phyloP scores from a whole-genome alignment of 805 yeast genomes.

The Myxozyma vanderwaltii region DNA sequence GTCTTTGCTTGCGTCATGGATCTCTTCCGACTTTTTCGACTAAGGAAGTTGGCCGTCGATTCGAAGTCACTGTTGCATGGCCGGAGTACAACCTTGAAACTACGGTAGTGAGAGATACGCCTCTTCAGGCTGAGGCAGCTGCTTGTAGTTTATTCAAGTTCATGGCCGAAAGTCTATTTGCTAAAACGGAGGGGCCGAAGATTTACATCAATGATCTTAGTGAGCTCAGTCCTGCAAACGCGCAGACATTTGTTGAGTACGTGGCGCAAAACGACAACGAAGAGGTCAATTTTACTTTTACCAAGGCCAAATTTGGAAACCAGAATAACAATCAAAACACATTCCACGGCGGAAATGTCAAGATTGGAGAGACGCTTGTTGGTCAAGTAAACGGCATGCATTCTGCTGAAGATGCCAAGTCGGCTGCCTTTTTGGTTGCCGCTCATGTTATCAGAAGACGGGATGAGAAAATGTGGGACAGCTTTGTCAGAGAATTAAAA shows the following conservation, averaged over 20 bases:
- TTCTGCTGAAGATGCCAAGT: constrained; percentile 6
- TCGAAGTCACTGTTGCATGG: constrained; percentile 17
- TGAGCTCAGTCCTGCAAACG: constrained; percentile 22
- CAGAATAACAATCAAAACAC: no score
- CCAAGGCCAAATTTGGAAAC: background rate
- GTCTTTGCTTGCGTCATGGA: constrained; percentile 24
- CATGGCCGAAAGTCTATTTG: constrained; percentile 4
- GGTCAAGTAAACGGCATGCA: constrained; percentile 27
- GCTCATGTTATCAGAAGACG: constrained; percentile 21
- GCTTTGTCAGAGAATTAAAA: constrained; percentile 7
- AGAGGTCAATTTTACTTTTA: background rate
- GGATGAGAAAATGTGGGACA: constrained; percentile 17
- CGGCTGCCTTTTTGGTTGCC: constrained; percentile 20
- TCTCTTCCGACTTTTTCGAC: constrained; percentile 16
- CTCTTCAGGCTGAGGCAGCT: constrained; percentile 15
- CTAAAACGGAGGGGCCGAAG: background rate
- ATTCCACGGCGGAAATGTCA: constrained; percentile 8
- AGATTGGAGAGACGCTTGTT: constrained; percentile 13
- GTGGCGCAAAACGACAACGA: constrained; percentile 14
- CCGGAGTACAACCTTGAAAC: constrained; percentile 10
- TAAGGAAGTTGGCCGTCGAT: background rate
- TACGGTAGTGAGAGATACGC: background rate
- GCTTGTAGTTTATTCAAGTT: constrained; percentile 20
- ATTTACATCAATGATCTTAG: constrained; percentile 20
- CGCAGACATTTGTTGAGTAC: constrained; percentile 17